phyloP scores from a whole-genome alignment of 768 basidiomycete genomes.

The Agaricus blazei region DNA sequence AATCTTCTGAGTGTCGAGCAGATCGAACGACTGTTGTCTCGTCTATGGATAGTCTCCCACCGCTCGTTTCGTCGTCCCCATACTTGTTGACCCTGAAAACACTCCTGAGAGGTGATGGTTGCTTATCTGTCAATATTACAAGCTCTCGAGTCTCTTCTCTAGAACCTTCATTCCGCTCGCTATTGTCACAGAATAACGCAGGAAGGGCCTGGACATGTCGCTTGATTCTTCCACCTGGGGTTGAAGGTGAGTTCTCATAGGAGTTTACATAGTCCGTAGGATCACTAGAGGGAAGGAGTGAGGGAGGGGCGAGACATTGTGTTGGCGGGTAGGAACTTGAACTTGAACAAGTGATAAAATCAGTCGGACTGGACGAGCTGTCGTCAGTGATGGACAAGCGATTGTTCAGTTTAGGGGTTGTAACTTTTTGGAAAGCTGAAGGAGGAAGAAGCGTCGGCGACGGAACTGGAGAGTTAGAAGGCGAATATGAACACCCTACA shows the following conservation, averaged over 20 bases:
- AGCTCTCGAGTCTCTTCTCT: background rate
- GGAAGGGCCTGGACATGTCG: background rate
- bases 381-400: background rate
- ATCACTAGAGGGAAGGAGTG: background rate
- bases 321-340: background rate
- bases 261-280: background rate
- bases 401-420: background rate
- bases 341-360: background rate
- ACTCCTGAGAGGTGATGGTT: constrained; percentile 6
- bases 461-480: background rate
- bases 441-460: background rate
- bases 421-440: background rate
- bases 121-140: background rate
- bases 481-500: background rate
- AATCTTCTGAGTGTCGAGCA: constrained; percentile 17
- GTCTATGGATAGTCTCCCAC: background rate
- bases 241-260: background rate
- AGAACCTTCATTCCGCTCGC: background rate
- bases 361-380: background rate
- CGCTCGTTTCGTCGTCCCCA: background rate
- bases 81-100: background rate
- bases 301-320: background rate
- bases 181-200: background rate
- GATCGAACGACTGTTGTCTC: background rate
- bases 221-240: background rate